These are phyloP conservation scores for Astrothelium macrocarpum DNA, from an alignment of 495 filamentous ascomycete species.

Conservation along the genomic window DNA sequence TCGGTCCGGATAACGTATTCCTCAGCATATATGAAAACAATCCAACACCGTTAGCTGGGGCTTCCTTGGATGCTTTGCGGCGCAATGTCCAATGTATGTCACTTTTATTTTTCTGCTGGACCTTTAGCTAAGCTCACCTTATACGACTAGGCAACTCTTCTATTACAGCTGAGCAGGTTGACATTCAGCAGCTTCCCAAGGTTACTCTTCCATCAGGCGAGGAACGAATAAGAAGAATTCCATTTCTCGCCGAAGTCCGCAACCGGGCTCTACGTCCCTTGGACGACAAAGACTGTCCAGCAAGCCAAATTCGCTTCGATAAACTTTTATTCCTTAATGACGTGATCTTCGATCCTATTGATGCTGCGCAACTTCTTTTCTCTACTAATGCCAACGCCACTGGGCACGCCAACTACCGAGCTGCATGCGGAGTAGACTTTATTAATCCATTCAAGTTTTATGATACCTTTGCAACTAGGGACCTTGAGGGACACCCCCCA, in stretches of 20 bases:
- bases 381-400: conserved; percentile 53
- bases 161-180: conserved; percentile 46
- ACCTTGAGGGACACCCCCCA: conserved; percentile 59
- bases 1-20: conserved; percentile 48
- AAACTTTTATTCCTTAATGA: conserved; percentile 72
- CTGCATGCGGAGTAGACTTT: conserved; percentile 74
- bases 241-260: conserved; percentile 66
- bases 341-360: conserved; percentile 58
- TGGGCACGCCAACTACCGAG: conserved; percentile 56
- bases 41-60: conserved; percentile 38
- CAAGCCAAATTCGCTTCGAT: conserved; percentile 40
- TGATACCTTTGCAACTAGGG: conserved; percentile 69
- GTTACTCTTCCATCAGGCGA: conserved; percentile 54
- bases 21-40: conserved; percentile 65
- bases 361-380: conserved; percentile 63
- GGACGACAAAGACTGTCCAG: conserved; percentile 33
- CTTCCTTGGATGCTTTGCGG: conserved; percentile 36
- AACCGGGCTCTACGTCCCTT: conserved; percentile 65
- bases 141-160: conserved; percentile 39
- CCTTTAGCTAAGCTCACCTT: not conserved
- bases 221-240: conserved; percentile 57
- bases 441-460: conserved; percentile 71
- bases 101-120: conserved; percentile 4
- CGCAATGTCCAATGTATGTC: conserved; percentile 35
- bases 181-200: conserved; percentile 41